Evolutionary conservation across 192 early-diverging fungal species (phyloP).

Genomic region (Coemansia reversa): DNA sequence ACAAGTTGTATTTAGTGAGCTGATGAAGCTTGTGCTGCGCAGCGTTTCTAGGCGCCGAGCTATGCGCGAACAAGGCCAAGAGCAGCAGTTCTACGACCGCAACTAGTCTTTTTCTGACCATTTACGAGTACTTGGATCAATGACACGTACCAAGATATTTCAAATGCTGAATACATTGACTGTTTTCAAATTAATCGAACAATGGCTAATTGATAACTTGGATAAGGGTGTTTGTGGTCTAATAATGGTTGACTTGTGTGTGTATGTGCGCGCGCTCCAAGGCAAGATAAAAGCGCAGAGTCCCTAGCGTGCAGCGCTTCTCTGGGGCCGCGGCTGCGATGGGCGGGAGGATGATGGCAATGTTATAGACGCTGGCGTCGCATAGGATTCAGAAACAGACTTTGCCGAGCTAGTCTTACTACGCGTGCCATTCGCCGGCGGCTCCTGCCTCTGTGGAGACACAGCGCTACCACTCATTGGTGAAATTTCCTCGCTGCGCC

Average conservation of each 20-base stretch:
- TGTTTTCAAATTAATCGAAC: neutral
- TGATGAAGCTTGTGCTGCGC: conserved; percentile 59
- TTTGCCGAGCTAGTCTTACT: conserved; percentile 18
- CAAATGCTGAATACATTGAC: neutral
- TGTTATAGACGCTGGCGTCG: conserved; percentile 12
- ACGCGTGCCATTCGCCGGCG: conserved; percentile 21
- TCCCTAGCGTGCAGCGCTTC: conserved; percentile 8
- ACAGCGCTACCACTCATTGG: neutral
- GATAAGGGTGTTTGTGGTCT: neutral
- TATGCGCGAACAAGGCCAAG: neutral
- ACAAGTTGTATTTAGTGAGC: conserved; percentile 60
- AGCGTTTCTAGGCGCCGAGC: conserved; percentile 8
- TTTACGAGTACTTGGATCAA: no score
- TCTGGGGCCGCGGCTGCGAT: conserved; percentile 45
- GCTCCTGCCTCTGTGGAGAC: neutral
- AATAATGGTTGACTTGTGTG: neutral
- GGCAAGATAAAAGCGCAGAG: neutral
- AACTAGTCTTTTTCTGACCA: neutral
- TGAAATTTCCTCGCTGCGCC: conserved; percentile 3
- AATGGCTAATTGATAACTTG: neutral
- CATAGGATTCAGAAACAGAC: conserved; percentile 10
- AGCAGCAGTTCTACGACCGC: neutral
- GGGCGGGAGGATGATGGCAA: conserved; percentile 31
- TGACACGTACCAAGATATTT: no score
- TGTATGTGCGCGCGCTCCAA: neutral